phyloP scores from a whole-genome alignment of 2,329 filamentous ascomycete species.

The Exophiala oligosperma region DNA sequence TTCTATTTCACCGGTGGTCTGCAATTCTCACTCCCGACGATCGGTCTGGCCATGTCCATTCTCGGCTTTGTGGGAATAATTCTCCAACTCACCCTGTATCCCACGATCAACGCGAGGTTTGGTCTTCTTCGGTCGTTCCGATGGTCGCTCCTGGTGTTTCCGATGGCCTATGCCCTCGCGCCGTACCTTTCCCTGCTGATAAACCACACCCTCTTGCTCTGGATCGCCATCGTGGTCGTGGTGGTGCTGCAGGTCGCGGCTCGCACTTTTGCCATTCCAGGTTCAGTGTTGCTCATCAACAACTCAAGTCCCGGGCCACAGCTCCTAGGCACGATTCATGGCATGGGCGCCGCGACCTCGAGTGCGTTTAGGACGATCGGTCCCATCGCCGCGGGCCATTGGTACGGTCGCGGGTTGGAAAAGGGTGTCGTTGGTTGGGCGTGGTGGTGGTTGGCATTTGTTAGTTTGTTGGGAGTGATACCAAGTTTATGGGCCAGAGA shows the following conservation, averaged over 20 bases:
- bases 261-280: slow-evolving; percentile 67
- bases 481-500: slow-evolving; percentile 64
- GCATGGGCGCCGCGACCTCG: slow-evolving; percentile 57
- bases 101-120: slow-evolving; percentile 63
- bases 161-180: slow-evolving; percentile 67
- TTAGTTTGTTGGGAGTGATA: slow-evolving; percentile 58
- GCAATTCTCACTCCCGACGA: slow-evolving; percentile 66
- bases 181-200: slow-evolving; percentile 72
- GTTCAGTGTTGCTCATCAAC: slow-evolving; percentile 60
- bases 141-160: slow-evolving; percentile 67
- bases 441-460: slow-evolving; percentile 57
- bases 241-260: slow-evolving; percentile 70
- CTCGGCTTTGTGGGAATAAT: slow-evolving; percentile 72
- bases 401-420: slow-evolving; percentile 57
- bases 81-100: slow-evolving; percentile 71
- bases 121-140: slow-evolving; percentile 70
- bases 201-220: slow-evolving; percentile 55
- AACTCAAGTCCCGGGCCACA: slow-evolving; percentile 60
- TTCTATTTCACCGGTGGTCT: slow-evolving; percentile 68
- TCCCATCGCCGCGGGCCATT: slow-evolving; percentile 56
- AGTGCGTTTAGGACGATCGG: slow-evolving; percentile 58
- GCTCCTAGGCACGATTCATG: slow-evolving; percentile 61
- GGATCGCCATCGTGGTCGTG: slow-evolving; percentile 65
- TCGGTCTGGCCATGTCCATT: slow-evolving; percentile 74
- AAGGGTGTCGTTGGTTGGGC: slow-evolving; percentile 56